A percentile compares a stretch with the other conserved stretches of the same genome.
Evolutionary conservation across 2,329 filamentous ascomycete species (phyloP).

Genomic region (Phaeosphaeriaceae sp.): DNA sequence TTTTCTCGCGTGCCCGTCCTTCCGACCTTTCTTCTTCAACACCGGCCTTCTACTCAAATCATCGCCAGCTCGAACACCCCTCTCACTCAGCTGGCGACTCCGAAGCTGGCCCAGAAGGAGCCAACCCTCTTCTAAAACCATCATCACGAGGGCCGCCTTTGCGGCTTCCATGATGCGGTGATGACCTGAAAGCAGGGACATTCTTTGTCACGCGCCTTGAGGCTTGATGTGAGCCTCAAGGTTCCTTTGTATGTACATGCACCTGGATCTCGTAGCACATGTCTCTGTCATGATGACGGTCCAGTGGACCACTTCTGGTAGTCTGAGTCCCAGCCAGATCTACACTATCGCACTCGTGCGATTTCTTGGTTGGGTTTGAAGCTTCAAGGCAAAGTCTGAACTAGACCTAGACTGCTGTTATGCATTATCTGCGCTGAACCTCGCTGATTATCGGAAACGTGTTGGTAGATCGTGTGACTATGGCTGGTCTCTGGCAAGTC

Average conservation of each 20-base stretch:
- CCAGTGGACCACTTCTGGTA: constrained; percentile 49
- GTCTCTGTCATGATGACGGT: constrained; percentile 42
- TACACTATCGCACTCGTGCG: constrained; percentile 36
- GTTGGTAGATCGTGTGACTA: not conserved
- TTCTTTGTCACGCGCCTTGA: constrained; percentile 39
- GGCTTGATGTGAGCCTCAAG: not conserved
- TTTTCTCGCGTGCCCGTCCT: constrained; percentile 26
- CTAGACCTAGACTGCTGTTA: not conserved
- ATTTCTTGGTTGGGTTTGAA: constrained; percentile 46
- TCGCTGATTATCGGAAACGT: not conserved
- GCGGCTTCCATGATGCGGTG: constrained; percentile 70
- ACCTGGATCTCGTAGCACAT: constrained; percentile 14
- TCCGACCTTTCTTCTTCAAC: constrained; percentile 39
- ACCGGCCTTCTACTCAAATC: constrained; percentile 78
- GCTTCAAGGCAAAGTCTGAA: constrained; percentile 48
- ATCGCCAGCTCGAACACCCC: constrained; percentile 65
- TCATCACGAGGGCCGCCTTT: constrained; percentile 73
- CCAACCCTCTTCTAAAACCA: constrained; percentile 78
- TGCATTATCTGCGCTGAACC: not conserved
- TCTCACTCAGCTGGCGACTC: constrained; percentile 71
- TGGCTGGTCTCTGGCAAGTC: not conserved
- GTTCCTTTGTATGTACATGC: constrained; percentile 26
- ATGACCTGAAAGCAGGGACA: constrained; percentile 73
- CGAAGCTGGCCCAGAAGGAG: constrained; percentile 73
- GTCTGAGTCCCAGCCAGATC: constrained; percentile 46